phyloP scores from a whole-genome alignment of 2,329 filamentous ascomycete genomes.

The Clarireedia paspali region DNA sequence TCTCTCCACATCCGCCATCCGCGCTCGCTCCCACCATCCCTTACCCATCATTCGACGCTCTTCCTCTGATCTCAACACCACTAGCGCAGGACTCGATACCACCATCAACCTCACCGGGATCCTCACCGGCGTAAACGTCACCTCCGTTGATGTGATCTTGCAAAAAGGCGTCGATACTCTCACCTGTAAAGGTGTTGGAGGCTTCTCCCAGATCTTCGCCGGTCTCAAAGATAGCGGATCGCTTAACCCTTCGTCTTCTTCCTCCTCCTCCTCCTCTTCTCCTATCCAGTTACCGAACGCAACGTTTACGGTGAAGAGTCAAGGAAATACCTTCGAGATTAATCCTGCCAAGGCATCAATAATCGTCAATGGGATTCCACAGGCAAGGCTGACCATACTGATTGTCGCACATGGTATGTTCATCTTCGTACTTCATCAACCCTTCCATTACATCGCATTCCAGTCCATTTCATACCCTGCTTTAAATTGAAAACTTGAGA shows the following conservation, averaged over 20 bases:
- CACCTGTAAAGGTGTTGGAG: background rate
- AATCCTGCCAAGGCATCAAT: background rate
- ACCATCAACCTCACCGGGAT: background rate
- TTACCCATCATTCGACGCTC: background rate
- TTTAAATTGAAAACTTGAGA: background rate
- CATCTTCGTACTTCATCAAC: too few species aligned
- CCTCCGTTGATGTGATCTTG: background rate
- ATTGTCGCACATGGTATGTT: constrained; percentile 6
- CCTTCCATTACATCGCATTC: background rate
- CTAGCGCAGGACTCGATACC: background rate
- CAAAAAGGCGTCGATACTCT: constrained; percentile 1
- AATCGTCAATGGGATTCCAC: background rate
- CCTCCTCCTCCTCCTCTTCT: background rate
- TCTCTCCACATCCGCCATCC: background rate
- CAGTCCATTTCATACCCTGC: too few species aligned
- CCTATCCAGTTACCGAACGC: background rate
- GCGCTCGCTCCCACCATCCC: background rate
- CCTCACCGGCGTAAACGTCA: background rate
- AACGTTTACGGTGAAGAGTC: background rate
- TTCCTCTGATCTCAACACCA: background rate
- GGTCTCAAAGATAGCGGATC: background rate
- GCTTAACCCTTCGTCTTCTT: background rate
- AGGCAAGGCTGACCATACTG: background rate
- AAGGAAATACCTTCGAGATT: background rate
- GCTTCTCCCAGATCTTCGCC: background rate